Evolutionary conservation across 2,329 filamentous ascomycete genomes (phyloP).

Genomic region (Tolypocladium endophyticum): DNA sequence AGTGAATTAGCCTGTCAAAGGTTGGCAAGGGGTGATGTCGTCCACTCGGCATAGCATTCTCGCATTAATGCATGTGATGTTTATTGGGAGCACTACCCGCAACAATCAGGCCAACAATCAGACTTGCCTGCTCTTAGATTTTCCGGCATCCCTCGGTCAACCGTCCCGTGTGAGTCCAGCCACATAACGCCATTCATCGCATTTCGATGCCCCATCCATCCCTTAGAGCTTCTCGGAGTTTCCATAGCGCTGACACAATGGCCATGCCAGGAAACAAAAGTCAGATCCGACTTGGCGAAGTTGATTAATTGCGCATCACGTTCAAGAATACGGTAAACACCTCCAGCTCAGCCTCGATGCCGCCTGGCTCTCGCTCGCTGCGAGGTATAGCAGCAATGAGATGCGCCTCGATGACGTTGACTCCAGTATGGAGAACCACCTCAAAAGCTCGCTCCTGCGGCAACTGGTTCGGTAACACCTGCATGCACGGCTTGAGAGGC

Average conservation of each 20-base stretch:
- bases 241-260: not conserved
- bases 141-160: not conserved
- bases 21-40: too few relatives aligned
- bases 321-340: slow-evolving; percentile 68
- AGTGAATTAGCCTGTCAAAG: not conserved
- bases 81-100: not conserved
- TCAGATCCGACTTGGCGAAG: not conserved
- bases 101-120: not conserved
- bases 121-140: not conserved
- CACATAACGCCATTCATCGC: not conserved
- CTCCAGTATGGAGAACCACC: slow-evolving; percentile 55
- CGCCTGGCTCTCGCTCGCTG: slow-evolving; percentile 44
- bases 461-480: slow-evolving; percentile 44
- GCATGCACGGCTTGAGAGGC: slow-evolving; percentile 37
- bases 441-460: slow-evolving; percentile 63
- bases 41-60: not conserved
- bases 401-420: slow-evolving; percentile 72
- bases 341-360: slow-evolving; percentile 64
- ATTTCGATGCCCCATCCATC: not conserved
- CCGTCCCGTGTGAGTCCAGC: not conserved
- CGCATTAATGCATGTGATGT: not conserved
- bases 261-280: not conserved
- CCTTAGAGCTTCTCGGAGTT: not conserved
- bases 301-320: slow-evolving; percentile 34
- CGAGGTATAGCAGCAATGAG: slow-evolving; percentile 60